Conservation (phyloP, 306 rosid species). For the Glycine tomentella region DNA sequence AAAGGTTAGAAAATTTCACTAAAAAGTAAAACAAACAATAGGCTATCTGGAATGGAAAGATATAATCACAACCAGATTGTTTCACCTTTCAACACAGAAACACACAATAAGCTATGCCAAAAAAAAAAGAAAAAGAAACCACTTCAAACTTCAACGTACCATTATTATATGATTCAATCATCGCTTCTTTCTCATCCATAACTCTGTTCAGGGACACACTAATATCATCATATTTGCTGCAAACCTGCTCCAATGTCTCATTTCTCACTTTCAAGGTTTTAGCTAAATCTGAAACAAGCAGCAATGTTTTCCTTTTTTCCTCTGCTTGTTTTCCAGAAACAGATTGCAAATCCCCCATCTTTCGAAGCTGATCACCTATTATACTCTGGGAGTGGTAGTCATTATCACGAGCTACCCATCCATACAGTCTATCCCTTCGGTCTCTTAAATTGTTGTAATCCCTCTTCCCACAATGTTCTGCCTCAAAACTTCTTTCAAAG, state of each 20-base stretch:
- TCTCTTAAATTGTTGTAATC: slow-evolving; percentile 43
- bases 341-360: no score
- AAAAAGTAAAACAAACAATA: slow-evolving; percentile 6
- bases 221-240: slow-evolving; percentile 50
- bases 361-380: no score
- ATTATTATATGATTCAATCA: slow-evolving; percentile 53
- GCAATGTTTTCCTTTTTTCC: slow-evolving; percentile 41
- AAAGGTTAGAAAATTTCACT: slow-evolving; percentile 31
- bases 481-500: slow-evolving; percentile 70
- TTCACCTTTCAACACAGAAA: slow-evolving; percentile 20
- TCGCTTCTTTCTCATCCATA: slow-evolving; percentile 55
- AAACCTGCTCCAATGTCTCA: slow-evolving; percentile 56
- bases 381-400: no score
- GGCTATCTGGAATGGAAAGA: slow-evolving; percentile 20
- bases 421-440: slow-evolving; percentile 41
- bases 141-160: slow-evolving; percentile 50
- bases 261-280: slow-evolving; percentile 49
- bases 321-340: slow-evolving; percentile 21
- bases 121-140: neutral
- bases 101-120: neutral
- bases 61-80: slow-evolving; percentile 9
- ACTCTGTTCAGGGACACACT: slow-evolving; percentile 49
- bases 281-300: no score
- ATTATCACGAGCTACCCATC: no score
- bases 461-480: slow-evolving; percentile 57